Percentiles rank a stretch among this genome's conserved stretches.
Conservation (phyloP, 2,329 filamentous ascomycete genomes). For the Cadophora malorum region DNA sequence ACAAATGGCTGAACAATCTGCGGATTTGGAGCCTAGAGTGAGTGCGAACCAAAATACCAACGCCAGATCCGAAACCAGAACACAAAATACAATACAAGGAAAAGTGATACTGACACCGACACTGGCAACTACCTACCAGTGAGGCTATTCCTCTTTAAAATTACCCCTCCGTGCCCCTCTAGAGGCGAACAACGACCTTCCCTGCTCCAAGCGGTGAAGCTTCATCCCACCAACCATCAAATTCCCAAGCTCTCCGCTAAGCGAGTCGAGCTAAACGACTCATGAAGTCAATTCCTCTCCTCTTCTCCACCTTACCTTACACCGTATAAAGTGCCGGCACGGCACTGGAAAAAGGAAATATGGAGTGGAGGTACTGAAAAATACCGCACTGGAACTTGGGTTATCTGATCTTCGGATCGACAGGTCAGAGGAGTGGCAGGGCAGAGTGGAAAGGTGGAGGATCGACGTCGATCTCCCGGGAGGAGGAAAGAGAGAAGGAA, state of each 20-base stretch:
- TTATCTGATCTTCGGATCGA: background rate
- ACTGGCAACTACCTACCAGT: too few relatives aligned
- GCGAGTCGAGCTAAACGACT: background rate
- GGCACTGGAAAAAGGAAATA: background rate
- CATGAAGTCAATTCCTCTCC: background rate
- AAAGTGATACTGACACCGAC: background rate
- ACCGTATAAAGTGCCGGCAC: too few relatives aligned
- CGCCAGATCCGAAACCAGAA: background rate
- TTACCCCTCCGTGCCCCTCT: too few relatives aligned
- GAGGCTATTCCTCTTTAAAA: too few relatives aligned
- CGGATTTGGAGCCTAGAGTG: too few relatives aligned
- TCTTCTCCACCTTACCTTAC: too few relatives aligned
- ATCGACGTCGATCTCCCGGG: constrained; percentile 4
- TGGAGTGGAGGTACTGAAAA: background rate
- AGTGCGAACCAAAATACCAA: background rate
- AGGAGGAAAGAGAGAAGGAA: background rate
- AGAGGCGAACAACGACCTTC: background rate
- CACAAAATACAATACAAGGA: background rate
- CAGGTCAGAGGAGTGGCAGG: too few relatives aligned
- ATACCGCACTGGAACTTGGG: too few relatives aligned
- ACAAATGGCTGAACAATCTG: too few relatives aligned
- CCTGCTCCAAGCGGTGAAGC: constrained; percentile 15
- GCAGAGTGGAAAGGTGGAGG: too few relatives aligned
- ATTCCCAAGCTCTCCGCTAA: too few relatives aligned
- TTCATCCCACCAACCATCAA: background rate